Conservation (phyloP, 805 yeast genomes). For the Schizosaccharomyces octosporus region DNA sequence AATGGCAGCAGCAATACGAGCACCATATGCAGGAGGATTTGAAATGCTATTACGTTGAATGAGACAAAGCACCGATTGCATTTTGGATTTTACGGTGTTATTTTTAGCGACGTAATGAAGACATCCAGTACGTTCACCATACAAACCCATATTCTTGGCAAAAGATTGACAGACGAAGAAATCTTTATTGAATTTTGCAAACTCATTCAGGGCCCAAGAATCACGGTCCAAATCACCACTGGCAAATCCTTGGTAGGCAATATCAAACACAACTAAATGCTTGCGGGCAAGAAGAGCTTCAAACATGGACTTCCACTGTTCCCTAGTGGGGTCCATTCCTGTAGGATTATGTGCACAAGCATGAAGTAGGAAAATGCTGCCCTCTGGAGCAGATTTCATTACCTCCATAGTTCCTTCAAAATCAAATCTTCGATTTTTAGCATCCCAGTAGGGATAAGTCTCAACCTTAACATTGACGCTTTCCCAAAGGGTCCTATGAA, state of each 20-base stretch:
- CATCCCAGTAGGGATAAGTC: constrained; percentile 49
- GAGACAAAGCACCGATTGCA: constrained; percentile 50
- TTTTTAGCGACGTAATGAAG: constrained; percentile 39
- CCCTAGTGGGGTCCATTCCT: constrained; percentile 67
- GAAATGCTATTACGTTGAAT: constrained; percentile 68
- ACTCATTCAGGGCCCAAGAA: constrained; percentile 27
- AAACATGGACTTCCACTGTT: constrained; percentile 58
- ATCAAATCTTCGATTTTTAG: constrained; percentile 35
- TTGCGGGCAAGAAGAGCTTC: constrained; percentile 32
- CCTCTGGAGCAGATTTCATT: constrained; percentile 27
- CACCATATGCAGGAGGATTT: constrained; percentile 89
- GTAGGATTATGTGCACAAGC: constrained; percentile 97
- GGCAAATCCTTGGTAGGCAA: constrained; percentile 90
- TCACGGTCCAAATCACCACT: constrained; percentile 63
- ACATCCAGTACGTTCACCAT: constrained; percentile 93
- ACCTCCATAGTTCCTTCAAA: constrained; percentile 38
- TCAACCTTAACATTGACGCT: constrained; percentile 41
- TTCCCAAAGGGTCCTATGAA: constrained; percentile 57
- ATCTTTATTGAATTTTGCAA: constrained; percentile 18
- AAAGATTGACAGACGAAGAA: constrained; percentile 60
- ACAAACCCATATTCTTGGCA: constrained; percentile 89
- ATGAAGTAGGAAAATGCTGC: constrained; percentile 51
- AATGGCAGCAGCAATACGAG: constrained; percentile 62
- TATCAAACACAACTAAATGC: constrained; percentile 63
- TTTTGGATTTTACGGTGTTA: constrained; percentile 25